A percentile compares a stretch with the other conserved stretches of the same genome.
Evolutionary conservation across 352 stramenopile genomes (phyloP).

Genomic region (Thraustochytrium sp.): DNA sequence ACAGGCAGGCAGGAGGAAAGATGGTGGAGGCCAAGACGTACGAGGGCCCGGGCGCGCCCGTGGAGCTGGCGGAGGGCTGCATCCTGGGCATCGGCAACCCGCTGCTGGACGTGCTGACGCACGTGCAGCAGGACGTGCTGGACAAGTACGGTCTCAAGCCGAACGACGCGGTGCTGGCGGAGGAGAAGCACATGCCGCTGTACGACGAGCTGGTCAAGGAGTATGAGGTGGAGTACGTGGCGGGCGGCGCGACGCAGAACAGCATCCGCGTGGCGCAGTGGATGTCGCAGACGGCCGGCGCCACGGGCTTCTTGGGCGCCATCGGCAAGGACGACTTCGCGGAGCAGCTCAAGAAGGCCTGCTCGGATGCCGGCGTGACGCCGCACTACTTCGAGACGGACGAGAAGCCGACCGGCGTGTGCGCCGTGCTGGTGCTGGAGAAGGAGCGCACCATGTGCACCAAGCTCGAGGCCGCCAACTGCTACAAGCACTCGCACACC

Average conservation of each 20-base stretch:
- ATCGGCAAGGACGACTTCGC: conserved; percentile 91
- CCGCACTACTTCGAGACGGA: conserved; percentile 94
- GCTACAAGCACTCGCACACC: conserved; percentile 85
- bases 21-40: conserved; percentile 15
- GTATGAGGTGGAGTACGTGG: conserved; percentile 90
- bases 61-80: conserved; percentile 46
- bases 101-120: conserved; percentile 93
- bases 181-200: conserved; percentile 93
- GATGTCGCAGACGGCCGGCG: conserved; percentile 88
- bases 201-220: conserved; percentile 75
- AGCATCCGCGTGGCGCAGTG: conserved; percentile 98
- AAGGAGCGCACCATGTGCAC: conserved; percentile 92
- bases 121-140: conserved; percentile 86
- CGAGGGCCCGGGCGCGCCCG: conserved; percentile 32
- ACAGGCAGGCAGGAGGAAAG: too few species aligned
- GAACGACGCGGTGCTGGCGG: conserved; percentile 94
- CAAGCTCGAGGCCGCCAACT: conserved; percentile 95
- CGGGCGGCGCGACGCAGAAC: conserved; percentile 96
- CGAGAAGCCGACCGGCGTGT: conserved; percentile 88
- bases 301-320: conserved; percentile 91
- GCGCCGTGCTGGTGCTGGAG: conserved; percentile 90
- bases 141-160: conserved; percentile 81
- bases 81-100: conserved; percentile 96
- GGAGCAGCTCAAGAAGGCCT: conserved; percentile 83
- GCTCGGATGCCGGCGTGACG: conserved; percentile 84